Conservation (phyloP, 257 asterid genomes). For the Oldenlandia corymbosa region DNA sequence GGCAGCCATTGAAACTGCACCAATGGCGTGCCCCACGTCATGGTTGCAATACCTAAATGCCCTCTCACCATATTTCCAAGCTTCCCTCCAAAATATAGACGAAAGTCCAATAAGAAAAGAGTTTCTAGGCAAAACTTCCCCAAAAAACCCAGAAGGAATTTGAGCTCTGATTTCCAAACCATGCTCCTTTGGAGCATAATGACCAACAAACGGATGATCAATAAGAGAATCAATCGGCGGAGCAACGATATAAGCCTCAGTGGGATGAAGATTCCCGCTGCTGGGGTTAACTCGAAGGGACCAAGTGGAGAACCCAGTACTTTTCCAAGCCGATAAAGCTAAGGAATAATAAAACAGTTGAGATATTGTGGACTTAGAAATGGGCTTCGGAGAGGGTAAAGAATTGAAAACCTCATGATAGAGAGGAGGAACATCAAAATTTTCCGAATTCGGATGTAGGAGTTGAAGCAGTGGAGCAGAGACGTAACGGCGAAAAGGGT, state of each 20-base stretch:
- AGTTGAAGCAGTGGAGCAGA: constrained; percentile 61
- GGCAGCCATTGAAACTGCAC: constrained; percentile 80
- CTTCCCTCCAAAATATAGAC: constrained; percentile 91
- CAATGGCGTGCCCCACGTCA: constrained; percentile 93
- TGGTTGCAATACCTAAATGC: constrained; percentile 97
- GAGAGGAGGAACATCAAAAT: constrained; percentile 29
- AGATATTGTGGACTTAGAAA: constrained; percentile 55
- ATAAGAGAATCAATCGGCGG: constrained; percentile 53
- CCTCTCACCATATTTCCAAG: constrained; percentile 98
- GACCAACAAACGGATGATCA: constrained; percentile 56
- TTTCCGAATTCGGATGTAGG: constrained; percentile 37
- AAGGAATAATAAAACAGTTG: constrained; percentile 57
- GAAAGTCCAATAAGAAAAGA: constrained; percentile 71
- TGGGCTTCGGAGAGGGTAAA: constrained; percentile 48
- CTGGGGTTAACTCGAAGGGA: constrained; percentile 96
- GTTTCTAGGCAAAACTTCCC: constrained; percentile 39
- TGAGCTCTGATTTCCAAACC: constrained; percentile 70
- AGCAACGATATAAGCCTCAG: constrained; percentile 71
- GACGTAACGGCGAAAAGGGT: constrained; percentile 88
- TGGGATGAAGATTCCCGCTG: constrained; percentile 93
- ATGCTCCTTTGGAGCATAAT: constrained; percentile 91
- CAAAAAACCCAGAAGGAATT: constrained; percentile 41
- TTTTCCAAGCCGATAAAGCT: constrained; percentile 87
- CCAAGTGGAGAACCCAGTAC: constrained; percentile 81
- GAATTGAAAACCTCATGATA: constrained; percentile 47